These are phyloP conservation scores for Alopecurus myosuroides DNA, from an alignment of 176 grass and related monocot genomes.

Conservation along the genomic window DNA sequence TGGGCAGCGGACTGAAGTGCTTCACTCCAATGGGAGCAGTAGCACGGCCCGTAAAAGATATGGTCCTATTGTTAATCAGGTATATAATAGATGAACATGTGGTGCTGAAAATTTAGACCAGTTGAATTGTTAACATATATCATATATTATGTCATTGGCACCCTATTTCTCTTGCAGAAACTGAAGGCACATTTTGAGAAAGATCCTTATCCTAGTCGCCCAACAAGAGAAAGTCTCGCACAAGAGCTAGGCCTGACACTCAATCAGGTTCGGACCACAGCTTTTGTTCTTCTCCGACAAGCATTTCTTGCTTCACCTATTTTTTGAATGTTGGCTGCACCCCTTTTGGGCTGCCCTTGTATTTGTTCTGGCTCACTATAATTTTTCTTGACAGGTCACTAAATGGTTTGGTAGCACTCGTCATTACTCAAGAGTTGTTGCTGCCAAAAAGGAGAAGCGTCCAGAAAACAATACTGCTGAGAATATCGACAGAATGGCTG, in stretches of 20 bases:
- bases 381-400: constrained; percentile 41
- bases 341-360: background rate
- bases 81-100: constrained; percentile 31
- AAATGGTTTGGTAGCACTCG: constrained; percentile 59
- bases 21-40: constrained; percentile 33
- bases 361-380: constrained; percentile 16
- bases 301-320: background rate
- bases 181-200: constrained; percentile 36
- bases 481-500: constrained; percentile 14
- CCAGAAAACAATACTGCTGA: constrained; percentile 10
- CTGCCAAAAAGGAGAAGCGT: constrained; percentile 27
- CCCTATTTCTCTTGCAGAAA: constrained; percentile 35
- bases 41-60: constrained; percentile 12
- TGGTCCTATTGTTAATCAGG: constrained; percentile 42
- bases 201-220: constrained; percentile 62
- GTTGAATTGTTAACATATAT: background rate
- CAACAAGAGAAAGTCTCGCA: constrained; percentile 51
- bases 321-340: background rate
- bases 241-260: constrained; percentile 59
- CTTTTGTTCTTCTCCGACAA: background rate
- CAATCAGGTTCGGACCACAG: constrained; percentile 34
- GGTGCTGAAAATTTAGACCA: constrained; percentile 6
- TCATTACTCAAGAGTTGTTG: constrained; percentile 32
- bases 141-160: background rate
- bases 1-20: constrained; percentile 22